A percentile compares a stretch with the other conserved stretches of the same genome.
These are phyloP conservation scores for Solanum paucissectum DNA, from an alignment of 257 asterid species.

Conservation along the genomic window DNA sequence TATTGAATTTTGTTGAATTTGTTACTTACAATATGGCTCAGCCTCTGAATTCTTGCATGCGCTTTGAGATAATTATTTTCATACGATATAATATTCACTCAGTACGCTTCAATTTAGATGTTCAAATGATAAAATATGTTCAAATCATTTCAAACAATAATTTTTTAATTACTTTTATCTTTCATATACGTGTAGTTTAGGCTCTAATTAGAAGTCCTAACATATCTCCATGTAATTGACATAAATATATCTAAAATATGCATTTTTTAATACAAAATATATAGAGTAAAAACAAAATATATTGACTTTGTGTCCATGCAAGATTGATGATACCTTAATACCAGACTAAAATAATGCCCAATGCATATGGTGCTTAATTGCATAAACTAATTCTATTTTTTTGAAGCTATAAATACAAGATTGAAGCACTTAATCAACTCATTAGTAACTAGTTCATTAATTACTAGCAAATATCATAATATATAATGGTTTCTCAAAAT, in stretches of 20 bases:
- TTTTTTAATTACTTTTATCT: not conserved
- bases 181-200: not conserved
- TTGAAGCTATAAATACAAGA: not conserved
- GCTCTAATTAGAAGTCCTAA: too few relatives aligned
- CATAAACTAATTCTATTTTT: not conserved
- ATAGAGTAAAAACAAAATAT: not conserved
- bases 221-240: not conserved
- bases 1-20: too few relatives aligned
- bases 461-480: not conserved
- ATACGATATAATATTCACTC: too few relatives aligned
- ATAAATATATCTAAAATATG: not conserved
- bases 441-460: not conserved
- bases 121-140: not conserved
- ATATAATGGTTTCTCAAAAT: not conserved
- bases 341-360: not conserved
- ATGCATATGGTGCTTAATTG: not conserved
- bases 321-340: not conserved
- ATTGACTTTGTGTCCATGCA: not conserved
- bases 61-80: too few relatives aligned
- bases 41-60: too few relatives aligned
- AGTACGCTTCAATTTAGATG: not conserved
- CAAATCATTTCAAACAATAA: not conserved
- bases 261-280: too few relatives aligned
- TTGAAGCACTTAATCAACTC: not conserved
- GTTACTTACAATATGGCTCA: too few relatives aligned